phyloP scores from a whole-genome alignment of 257 asterid species.

The Catharanthus roseus region DNA sequence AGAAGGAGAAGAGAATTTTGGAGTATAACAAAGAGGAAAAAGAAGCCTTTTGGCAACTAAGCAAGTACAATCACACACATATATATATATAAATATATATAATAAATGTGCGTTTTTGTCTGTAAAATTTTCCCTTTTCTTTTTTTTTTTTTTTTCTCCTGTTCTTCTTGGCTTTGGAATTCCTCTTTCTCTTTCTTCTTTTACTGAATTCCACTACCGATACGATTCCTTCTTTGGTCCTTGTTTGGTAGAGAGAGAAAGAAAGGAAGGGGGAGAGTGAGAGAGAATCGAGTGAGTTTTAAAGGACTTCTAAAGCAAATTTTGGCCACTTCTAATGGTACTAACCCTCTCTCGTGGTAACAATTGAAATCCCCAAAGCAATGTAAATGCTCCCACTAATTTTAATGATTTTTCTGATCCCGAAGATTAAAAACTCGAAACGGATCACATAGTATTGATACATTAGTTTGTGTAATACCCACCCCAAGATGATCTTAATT shows the following conservation, averaged over 20 bases:
- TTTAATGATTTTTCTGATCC: too few relatives aligned
- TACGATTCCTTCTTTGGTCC: slow-evolving; percentile 20
- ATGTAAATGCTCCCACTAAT: too few relatives aligned
- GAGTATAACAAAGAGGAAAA: slow-evolving; percentile 5
- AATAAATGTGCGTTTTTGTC: slow-evolving; percentile 4
- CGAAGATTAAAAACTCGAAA: too few relatives aligned
- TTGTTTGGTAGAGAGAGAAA: slow-evolving; percentile 1
- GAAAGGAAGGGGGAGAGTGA: too few relatives aligned
- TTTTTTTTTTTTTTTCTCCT: slow-evolving; percentile 1
- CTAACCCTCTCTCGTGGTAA: too few relatives aligned
- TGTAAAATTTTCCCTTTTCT: slow-evolving; percentile 3
- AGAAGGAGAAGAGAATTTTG: slow-evolving; percentile 1
- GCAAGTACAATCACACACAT: slow-evolving; percentile 6
- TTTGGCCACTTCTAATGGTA: too few relatives aligned
- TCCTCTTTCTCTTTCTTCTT: slow-evolving; percentile 18
- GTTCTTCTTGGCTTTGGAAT: slow-evolving; percentile 21
- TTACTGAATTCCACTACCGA: slow-evolving; percentile 33
- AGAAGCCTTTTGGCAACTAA: slow-evolving; percentile 11
- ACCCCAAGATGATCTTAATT: too few relatives aligned
- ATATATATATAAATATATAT: slow-evolving; percentile 10
- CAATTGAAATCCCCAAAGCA: too few relatives aligned
- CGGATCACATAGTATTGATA: too few relatives aligned
- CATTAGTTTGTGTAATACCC: too few relatives aligned
- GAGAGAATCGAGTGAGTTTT: slow-evolving; percentile 18
- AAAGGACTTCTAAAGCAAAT: not conserved